Base-by-base conservation (phyloP, 805 yeast species). In the Clavispora asparagi region DNA sequence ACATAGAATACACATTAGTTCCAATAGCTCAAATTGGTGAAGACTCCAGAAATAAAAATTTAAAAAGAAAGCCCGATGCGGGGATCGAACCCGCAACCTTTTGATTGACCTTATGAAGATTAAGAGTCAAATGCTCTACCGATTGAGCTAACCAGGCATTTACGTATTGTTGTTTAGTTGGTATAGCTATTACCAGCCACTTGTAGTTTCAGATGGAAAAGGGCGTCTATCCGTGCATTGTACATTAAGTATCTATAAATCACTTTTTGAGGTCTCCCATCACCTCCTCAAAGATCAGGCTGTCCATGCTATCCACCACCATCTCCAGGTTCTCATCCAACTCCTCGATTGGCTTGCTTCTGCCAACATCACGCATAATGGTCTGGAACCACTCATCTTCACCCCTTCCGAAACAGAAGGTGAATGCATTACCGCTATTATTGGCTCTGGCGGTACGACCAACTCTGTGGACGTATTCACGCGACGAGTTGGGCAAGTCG, bases 371-470 rank as follows among this genome's bases (percentile, higher is more conserved):
- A 40, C 67, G 66, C 56, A 73, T 73, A 28, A 76, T 56, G 45
- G 65, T 74, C 42, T 71, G 70, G 49, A 76, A 74, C 85, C 87
- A 85, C 53, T 75, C 81, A 42, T 70, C 73, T 56, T 94, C 98
- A 44, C 90, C 91, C 45, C 79, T 80, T 27, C 96, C 95, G 48
- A 81, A 73, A n/a, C 83, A 72, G 25, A 92, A 62, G 40, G 81
- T 85, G 61, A 82, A 78, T 0, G 96, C 96, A 32, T 70, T 68
- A 61, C 99, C 99, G 0, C 54, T 43, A 31, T 82, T 78, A 43
- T 85, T 83, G 2, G 99, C 99, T 68, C 99, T 81, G 1, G 98
- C 97, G 0, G 98, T 91, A 71, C 99, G 83, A 36, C 99, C 99
- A 35, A 90, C 89, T 58, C 99, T 78, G 66, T 94, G 99, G 26